Evolutionary conservation across 1,284 basidiomycete species (phyloP), one percentile per base, ranked within the genome.

Genomic region (Rhodotorula glutinis): DNA sequence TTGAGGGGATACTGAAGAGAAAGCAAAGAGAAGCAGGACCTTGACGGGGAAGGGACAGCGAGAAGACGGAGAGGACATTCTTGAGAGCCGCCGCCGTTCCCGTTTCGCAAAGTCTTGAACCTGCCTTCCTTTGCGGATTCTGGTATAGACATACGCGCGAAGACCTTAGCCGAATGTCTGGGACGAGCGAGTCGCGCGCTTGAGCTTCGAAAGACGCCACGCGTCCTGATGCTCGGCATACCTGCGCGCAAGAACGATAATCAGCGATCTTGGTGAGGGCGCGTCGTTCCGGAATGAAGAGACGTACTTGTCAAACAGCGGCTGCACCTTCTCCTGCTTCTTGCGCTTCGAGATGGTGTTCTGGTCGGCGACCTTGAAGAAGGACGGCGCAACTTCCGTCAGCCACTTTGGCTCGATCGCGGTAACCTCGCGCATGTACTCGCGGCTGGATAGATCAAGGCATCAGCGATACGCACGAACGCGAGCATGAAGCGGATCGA

Each of bases 371-470:
- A 96, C 90, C 79, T 90, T 90, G 88, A 98, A 99, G 85, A 97
- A 98, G 65, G 91, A 89, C 13, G 95, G 95, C 17, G 96, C 95
- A 29, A 97, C 94, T 78, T 98, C 95, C 11, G 95, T 91, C 21
- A 98, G 85, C 96, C 96, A 99, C 80, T 97, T 96, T 3, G 96
- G 94, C 78, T 98, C 96, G 67, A 99, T 87, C 1, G 92, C 91
- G 2, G 92, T 97, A 38, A 94, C 92, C 75, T 94, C 94, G 78
- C 93, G 91, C 82, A 93, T 96, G 79, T 98, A 98, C 80, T 97
- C 94, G 69, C 77, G 63, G 14, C 59, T 66, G 41, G n/a, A 30
- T 9, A 19, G 13, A 14, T 27, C 47, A 4, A 8, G 43, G 10
- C 41, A 44, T 47, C 27, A 57, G 57, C 19, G 19, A 10, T 4